Percentiles rank a stretch among this genome's conserved stretches.
These are phyloP conservation scores for Tetrahymena elliotti DNA, from an alignment of 73 alveolate genomes.

Conservation along the genomic window DNA sequence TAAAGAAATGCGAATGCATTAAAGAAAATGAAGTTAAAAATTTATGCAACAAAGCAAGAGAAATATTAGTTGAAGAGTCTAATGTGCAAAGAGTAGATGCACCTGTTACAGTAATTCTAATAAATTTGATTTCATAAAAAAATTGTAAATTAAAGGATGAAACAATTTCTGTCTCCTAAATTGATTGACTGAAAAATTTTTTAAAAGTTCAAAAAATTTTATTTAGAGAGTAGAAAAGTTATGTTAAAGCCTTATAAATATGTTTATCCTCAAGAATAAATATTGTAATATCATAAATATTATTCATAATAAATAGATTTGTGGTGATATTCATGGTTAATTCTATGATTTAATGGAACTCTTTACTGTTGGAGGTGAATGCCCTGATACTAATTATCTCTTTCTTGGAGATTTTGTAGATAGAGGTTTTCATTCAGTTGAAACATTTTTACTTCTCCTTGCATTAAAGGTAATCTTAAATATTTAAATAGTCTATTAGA, in stretches of 20 bases:
- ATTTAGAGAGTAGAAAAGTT: neutral
- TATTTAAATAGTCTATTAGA: neutral
- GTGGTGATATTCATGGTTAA: slow-evolving; percentile 87
- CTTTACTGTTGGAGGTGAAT: slow-evolving; percentile 88
- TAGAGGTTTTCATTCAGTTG: slow-evolving; percentile 79
- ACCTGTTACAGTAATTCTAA: slow-evolving; percentile 70
- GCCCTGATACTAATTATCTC: slow-evolving; percentile 89
- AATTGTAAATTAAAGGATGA: neutral
- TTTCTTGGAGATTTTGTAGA: slow-evolving; percentile 94
- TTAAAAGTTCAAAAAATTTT: neutral
- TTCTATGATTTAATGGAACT: slow-evolving; percentile 76
- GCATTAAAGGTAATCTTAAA: slow-evolving; percentile 49
- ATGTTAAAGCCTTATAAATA: neutral
- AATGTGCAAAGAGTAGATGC: slow-evolving; percentile 79
- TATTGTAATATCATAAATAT: neutral
- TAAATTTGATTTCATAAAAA: neutral
- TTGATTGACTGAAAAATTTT: neutral
- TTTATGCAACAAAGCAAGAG: slow-evolving; percentile 86
- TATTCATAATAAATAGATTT: slow-evolving; percentile 37
- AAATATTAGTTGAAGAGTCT: slow-evolving; percentile 82
- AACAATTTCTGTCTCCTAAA: neutral
- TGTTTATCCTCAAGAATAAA: neutral
- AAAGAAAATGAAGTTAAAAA: slow-evolving; percentile 88
- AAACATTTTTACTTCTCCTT: slow-evolving; percentile 61
- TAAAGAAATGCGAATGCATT: slow-evolving; percentile 76